Evolutionary conservation across 371 early-diverging fungal species (phyloP).

Genomic region (Zancudomyces culisetae): DNA sequence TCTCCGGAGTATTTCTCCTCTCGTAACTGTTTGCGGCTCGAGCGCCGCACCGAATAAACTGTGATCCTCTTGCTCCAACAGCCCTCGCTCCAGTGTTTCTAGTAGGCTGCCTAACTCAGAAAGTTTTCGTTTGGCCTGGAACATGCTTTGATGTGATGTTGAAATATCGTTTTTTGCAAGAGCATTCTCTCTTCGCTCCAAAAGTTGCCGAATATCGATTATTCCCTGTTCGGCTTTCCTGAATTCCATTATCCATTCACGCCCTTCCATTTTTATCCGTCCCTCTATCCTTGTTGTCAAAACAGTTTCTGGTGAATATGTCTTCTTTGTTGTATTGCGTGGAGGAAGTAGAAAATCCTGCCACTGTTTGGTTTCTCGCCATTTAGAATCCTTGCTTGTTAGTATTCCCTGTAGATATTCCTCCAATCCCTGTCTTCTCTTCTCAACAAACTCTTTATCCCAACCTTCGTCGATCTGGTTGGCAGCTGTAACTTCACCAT

Average conservation of each 20-base stretch:
- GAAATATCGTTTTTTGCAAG: slow-evolving; percentile 49
- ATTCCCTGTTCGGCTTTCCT: slow-evolving; percentile 33
- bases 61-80: slow-evolving; percentile 5
- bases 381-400: slow-evolving; percentile 46
- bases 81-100: slow-evolving; percentile 27
- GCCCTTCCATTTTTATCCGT: slow-evolving; percentile 32
- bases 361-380: slow-evolving; percentile 55
- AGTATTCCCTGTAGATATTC: slow-evolving; percentile 57
- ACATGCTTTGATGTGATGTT: slow-evolving; percentile 44
- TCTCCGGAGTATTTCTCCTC: slow-evolving; percentile 49
- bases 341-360: slow-evolving; percentile 38
- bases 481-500: too few relatives aligned
- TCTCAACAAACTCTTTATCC: slow-evolving; percentile 50
- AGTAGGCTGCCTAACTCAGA: slow-evolving; percentile 37
- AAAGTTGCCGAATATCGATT: slow-evolving; percentile 46
- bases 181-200: slow-evolving; percentile 45
- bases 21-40: slow-evolving; percentile 26
- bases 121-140: slow-evolving; percentile 55
- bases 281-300: slow-evolving; percentile 6
- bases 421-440: slow-evolving; percentile 56
- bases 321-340: slow-evolving; percentile 5
- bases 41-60: too few relatives aligned
- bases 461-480: background rate
- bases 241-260: slow-evolving; percentile 71
- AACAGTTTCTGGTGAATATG: slow-evolving; percentile 10